phyloP scores from a whole-genome alignment of 345 rosid genomes.

The Psidium friedrichsthalianum region DNA sequence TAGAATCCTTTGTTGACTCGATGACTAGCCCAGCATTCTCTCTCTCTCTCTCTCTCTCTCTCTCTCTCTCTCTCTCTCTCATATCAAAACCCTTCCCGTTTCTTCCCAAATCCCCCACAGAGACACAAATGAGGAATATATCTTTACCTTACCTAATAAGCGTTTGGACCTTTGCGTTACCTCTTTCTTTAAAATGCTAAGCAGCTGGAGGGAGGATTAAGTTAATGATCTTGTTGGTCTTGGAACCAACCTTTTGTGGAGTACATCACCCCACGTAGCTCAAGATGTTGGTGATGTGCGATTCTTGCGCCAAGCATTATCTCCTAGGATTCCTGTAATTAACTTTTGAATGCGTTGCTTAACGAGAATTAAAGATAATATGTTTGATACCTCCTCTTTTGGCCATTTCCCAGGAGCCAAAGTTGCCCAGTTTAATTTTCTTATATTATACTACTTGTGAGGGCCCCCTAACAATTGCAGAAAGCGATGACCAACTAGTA shows the following conservation, averaged over 20 bases:
- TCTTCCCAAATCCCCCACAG: neutral
- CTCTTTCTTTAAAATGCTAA: constrained; percentile 13
- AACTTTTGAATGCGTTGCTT: constrained; percentile 8
- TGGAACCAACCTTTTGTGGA: constrained; percentile 4
- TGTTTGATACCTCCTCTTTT: neutral
- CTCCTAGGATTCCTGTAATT: constrained; percentile 14
- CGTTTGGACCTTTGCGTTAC: constrained; percentile 12
- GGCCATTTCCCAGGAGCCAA: constrained; percentile 2
- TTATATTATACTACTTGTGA: neutral
- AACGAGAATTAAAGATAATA: constrained; percentile 4
- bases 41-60: too few species aligned
- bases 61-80: neutral
- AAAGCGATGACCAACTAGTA: neutral
- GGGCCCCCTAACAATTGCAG: neutral
- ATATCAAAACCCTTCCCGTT: neutral
- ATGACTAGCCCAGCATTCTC: neutral
- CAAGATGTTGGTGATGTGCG: neutral
- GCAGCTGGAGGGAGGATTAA: constrained; percentile 29
- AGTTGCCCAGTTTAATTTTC: neutral
- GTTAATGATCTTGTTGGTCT: neutral
- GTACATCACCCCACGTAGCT: constrained; percentile 6
- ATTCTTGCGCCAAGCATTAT: constrained; percentile 6
- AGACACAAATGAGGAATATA: constrained; percentile 11
- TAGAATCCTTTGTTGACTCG: constrained; percentile 10
- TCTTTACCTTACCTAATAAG: constrained; percentile 27